Conservation (phyloP, 306 rosid species). For the Cicer cuneatum region DNA sequence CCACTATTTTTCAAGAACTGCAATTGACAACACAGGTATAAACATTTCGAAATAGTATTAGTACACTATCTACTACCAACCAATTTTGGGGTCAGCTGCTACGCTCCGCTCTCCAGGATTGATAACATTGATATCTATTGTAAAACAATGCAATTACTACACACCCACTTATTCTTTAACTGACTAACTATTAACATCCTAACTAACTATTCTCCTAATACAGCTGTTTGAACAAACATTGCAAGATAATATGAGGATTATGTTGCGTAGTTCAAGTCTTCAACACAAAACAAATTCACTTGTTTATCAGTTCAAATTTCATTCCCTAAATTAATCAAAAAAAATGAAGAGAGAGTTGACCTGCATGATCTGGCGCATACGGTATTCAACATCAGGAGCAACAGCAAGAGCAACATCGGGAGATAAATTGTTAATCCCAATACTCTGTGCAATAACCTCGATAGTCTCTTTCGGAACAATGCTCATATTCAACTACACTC, state of each 20-base stretch:
- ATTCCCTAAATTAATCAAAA: not conserved
- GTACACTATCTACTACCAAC: not conserved
- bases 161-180: not conserved
- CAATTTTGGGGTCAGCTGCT: not conserved
- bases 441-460: slow-evolving; percentile 88
- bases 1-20: too few species aligned
- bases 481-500: slow-evolving; percentile 59
- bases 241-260: not conserved
- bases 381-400: slow-evolving; percentile 92
- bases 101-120: not conserved
- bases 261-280: slow-evolving; percentile 10
- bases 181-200: not conserved
- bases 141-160: not conserved
- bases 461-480: slow-evolving; percentile 85
- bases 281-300: not conserved
- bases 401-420: slow-evolving; percentile 72
- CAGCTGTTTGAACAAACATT: not conserved
- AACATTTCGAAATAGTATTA: not conserved
- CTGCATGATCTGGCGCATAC: slow-evolving; percentile 96
- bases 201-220: not conserved
- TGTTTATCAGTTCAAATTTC: not conserved
- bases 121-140: not conserved
- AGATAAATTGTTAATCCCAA: slow-evolving; percentile 75
- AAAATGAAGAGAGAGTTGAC: slow-evolving; percentile 25
- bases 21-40: not conserved